Evolutionary conservation across 805 yeast genomes (phyloP), one percentile per base, ranked within the genome.

Genomic region (Candida koratica): DNA sequence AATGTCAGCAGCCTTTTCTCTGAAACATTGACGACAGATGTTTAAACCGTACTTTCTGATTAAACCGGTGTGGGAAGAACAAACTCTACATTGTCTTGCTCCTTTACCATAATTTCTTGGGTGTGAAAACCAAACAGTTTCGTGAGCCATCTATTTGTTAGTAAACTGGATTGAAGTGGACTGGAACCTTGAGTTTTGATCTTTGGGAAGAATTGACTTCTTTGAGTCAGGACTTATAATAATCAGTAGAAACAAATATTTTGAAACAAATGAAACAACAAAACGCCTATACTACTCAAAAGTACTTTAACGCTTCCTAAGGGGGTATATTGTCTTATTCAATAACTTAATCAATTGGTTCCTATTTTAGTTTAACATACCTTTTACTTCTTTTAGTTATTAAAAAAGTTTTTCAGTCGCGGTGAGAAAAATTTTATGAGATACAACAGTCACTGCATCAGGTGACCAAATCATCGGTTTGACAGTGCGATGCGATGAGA

Each of bases 51-150:
- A 93, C 81, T 93, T 93, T 87, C 99, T 90, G 82, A 93, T 86
- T 73, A 93, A 85, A 81, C 97, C 97, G 61, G 86, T 73, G 89
- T 90, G 97, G 74, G 97, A 86, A 63, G 95, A 79, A 71, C 96
- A 87, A 80, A 90, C 89, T 75, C 97, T 93, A 81, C 97, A 93
- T 79, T 86, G 93, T 80, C 99, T 95, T 65, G 97, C 85, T 78
- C 99, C 99, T 86, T 93, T 93, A 76, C 98, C 98, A 88, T 79
- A 90, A 77, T 84, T 89, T 86, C 97, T 87, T 82, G 99, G 98
- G 95, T 93, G 98, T 72, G 97, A 89, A 83, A 75, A 93, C 99
- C 99, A 93, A 82, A 90, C 95, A 88, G 87, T 83, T 83, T 87
- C 96, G 96, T 89, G 97, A 84, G 97, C 96, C 97, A 89, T 89